These are phyloP conservation scores for Kodamaea anthophila DNA, from an alignment of 1,139 yeast species.

Conservation along the genomic window DNA sequence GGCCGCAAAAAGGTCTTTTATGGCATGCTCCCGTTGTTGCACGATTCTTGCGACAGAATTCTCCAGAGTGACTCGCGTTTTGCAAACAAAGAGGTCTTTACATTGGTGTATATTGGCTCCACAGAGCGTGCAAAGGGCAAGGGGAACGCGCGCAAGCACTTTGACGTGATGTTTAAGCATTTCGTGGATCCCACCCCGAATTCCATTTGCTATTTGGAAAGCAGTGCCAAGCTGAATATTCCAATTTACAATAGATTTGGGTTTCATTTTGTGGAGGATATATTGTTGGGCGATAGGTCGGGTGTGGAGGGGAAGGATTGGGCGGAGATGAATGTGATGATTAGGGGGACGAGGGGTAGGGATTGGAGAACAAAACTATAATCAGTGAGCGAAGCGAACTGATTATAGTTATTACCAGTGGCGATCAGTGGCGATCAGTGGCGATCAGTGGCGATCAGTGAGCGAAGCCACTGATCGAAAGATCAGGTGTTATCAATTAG, in stretches of 20 bases:
- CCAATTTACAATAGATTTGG: conserved; percentile 58
- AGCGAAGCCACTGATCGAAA: too few relatives aligned
- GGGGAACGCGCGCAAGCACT: conserved; percentile 56
- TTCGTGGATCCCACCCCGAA: conserved; percentile 42
- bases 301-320: conserved; percentile 40
- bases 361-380: conserved; percentile 9
- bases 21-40: conserved; percentile 53
- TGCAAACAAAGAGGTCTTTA: conserved; percentile 39
- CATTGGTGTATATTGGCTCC: conserved; percentile 59
- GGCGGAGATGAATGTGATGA: conserved; percentile 56
- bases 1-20: conserved; percentile 52
- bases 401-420: too few relatives aligned
- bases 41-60: conserved; percentile 42
- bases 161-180: conserved; percentile 49
- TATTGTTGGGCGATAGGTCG: conserved; percentile 39
- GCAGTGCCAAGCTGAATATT: conserved; percentile 46
- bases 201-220: conserved; percentile 50
- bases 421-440: too few relatives aligned
- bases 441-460: too few relatives aligned
- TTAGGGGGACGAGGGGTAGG: conserved; percentile 30
- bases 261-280: conserved; percentile 44
- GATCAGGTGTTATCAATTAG: too few relatives aligned
- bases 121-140: conserved; percentile 56
- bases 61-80: conserved; percentile 28
- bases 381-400: background rate